Conservation (phyloP, 202 grass and related monocot species). For the Eragrostis tef region DNA sequence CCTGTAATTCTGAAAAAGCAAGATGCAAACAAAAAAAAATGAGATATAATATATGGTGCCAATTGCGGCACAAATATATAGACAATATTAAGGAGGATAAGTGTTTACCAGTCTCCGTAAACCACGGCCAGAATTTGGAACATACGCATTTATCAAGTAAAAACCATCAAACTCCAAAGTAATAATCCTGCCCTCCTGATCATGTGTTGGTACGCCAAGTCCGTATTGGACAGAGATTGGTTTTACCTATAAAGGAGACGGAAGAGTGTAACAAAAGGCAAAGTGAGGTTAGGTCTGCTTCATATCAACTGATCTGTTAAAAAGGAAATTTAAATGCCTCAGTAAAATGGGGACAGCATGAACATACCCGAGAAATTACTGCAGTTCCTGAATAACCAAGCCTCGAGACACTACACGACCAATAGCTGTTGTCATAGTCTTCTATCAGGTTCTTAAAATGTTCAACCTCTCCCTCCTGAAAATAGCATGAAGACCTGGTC, state of each 20-base stretch:
- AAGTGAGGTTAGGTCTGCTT: conserved; percentile 1
- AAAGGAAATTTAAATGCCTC: too few relatives aligned
- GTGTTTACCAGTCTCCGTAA: conserved; percentile 59
- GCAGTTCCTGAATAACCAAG: conserved; percentile 74
- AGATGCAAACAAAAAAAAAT: conserved; percentile 16
- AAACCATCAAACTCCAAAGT: conserved; percentile 73
- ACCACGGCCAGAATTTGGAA: conserved; percentile 70
- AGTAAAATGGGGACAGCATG: conserved; percentile 10
- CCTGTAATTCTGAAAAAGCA: conserved; percentile 59
- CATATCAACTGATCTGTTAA: conserved; percentile 14
- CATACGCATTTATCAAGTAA: conserved; percentile 70
- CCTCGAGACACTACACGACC: conserved; percentile 74
- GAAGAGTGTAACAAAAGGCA: conserved; percentile 35
- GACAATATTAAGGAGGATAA: background rate
- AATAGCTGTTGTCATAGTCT: conserved; percentile 56
- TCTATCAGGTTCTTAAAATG: conserved; percentile 53
- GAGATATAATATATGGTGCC: background rate
- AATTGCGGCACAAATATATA: conserved; percentile 15
- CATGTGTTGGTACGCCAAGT: conserved; percentile 58
- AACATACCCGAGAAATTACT: conserved; percentile 63
- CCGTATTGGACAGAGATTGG: conserved; percentile 65
- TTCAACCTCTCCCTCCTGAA: conserved; percentile 55
- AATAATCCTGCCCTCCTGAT: conserved; percentile 70
- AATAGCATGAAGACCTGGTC: conserved; percentile 35
- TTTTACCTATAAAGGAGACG: conserved; percentile 54